phyloP scores from a whole-genome alignment of 2,329 filamentous ascomycete genomes.

The Penicillium sp. region DNA sequence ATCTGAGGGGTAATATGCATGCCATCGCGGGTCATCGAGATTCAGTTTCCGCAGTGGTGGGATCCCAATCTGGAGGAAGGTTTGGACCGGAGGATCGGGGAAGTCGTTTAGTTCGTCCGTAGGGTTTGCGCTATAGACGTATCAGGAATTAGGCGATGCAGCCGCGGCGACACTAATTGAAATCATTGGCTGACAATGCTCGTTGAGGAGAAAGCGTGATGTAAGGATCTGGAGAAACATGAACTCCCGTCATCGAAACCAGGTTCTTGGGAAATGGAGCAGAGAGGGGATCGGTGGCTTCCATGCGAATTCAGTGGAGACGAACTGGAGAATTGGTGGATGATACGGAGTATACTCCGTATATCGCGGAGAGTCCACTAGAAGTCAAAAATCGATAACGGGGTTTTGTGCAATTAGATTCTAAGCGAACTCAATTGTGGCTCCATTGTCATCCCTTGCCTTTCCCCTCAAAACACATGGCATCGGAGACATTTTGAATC shows the following conservation, averaged over 20 bases:
- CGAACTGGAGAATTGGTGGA: no score
- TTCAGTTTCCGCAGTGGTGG: conserved; percentile 12
- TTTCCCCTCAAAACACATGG: conserved; percentile 11
- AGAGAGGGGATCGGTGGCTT: no score
- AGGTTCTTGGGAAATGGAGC: no score
- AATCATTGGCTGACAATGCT: conserved; percentile 15
- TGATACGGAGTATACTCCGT: no score
- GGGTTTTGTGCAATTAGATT: no score
- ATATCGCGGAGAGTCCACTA: no score
- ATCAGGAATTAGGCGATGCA: conserved; percentile 7
- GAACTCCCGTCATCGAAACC: no score
- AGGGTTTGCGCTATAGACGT: conserved; percentile 12
- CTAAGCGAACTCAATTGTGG: no score
- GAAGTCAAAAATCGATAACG: no score
- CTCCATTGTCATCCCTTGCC: not conserved
- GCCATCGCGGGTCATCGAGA: conserved; percentile 8
- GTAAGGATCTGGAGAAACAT: conserved; percentile 10
- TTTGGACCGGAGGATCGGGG: conserved; percentile 14
- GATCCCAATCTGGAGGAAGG: conserved; percentile 10
- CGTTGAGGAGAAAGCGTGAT: conserved; percentile 7
- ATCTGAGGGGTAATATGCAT: conserved; percentile 9
- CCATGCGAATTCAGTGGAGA: no score
- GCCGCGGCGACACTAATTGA: conserved; percentile 1
- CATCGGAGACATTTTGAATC: conserved; percentile 6
- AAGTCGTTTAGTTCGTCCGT: conserved; percentile 12